Conservation (phyloP, 768 basidiomycete species). For the Sarcodon aspratus region DNA sequence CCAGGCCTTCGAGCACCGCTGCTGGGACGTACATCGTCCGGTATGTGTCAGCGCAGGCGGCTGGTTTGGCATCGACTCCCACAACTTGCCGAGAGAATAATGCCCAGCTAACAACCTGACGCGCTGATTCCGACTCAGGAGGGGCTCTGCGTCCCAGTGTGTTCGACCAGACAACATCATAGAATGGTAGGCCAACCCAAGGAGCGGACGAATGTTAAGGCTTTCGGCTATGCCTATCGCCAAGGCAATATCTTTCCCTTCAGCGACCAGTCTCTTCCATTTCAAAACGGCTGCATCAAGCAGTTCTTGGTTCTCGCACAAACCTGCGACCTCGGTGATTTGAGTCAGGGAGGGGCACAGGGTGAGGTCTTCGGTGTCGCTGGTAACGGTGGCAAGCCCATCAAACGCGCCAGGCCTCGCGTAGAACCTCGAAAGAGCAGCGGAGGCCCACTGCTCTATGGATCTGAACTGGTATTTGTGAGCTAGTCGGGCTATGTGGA, state of each 20-base stretch:
- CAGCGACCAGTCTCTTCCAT: constrained; percentile 37
- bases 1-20: constrained; percentile 34
- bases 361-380: constrained; percentile 9
- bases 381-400: constrained; percentile 12
- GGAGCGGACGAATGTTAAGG: constrained; percentile 30
- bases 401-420: constrained; percentile 18
- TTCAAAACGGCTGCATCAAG: constrained; percentile 27
- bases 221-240: constrained; percentile 37
- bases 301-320: constrained; percentile 35
- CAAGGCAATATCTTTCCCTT: constrained; percentile 31
- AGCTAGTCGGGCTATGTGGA: constrained; percentile 36
- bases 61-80: constrained; percentile 29
- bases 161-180: constrained; percentile 41
- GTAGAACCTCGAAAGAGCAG: constrained; percentile 28
- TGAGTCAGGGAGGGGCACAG: constrained; percentile 27
- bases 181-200: constrained; percentile 38
- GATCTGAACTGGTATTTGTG: constrained; percentile 36
- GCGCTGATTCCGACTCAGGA: constrained; percentile 35
- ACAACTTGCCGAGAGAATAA: constrained; percentile 33
- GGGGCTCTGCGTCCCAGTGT: constrained; percentile 34
- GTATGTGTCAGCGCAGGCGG: constrained; percentile 33
- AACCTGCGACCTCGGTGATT: constrained; percentile 39
- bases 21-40: constrained; percentile 27
- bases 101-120: constrained; percentile 42
- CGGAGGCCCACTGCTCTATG: constrained; percentile 33